Conservation (phyloP, 177 flowering plant genomes). For the Vitis hybrid region DNA sequence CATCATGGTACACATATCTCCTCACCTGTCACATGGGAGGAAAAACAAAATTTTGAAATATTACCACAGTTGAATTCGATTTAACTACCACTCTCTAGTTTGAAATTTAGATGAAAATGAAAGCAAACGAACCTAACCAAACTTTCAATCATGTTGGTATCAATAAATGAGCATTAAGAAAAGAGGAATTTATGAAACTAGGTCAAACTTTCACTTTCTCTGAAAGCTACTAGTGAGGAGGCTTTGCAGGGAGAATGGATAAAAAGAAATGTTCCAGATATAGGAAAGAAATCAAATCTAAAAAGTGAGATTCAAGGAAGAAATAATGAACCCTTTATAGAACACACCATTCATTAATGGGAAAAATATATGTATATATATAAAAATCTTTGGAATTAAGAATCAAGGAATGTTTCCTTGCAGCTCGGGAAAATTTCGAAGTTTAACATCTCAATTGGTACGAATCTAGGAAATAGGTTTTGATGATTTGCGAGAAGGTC, state of each 20-base stretch:
- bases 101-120: slow-evolving; percentile 18
- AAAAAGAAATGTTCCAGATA: slow-evolving; percentile 36
- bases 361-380: background rate
- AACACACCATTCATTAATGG: slow-evolving; percentile 1
- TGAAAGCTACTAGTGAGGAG: slow-evolving; percentile 53
- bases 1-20: slow-evolving; percentile 88
- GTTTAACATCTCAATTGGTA: too few relatives aligned
- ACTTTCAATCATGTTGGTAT: too few relatives aligned
- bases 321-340: slow-evolving; percentile 11
- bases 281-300: slow-evolving; percentile 47
- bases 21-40: slow-evolving; percentile 58
- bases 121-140: too few relatives aligned
- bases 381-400: background rate
- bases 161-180: too few relatives aligned
- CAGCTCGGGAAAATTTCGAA: too few relatives aligned
- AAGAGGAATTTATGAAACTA: slow-evolving; percentile 5
- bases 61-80: background rate
- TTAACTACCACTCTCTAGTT: background rate
- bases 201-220: slow-evolving; percentile 60
- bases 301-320: slow-evolving; percentile 29
- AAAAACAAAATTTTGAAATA: background rate
- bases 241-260: slow-evolving; percentile 28
- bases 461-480: too few relatives aligned
- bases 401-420: background rate
- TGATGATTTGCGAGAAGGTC: too few relatives aligned